Evolutionary conservation across 768 basidiomycete genomes (phyloP).

Genomic region (Trametopsis cervina): DNA sequence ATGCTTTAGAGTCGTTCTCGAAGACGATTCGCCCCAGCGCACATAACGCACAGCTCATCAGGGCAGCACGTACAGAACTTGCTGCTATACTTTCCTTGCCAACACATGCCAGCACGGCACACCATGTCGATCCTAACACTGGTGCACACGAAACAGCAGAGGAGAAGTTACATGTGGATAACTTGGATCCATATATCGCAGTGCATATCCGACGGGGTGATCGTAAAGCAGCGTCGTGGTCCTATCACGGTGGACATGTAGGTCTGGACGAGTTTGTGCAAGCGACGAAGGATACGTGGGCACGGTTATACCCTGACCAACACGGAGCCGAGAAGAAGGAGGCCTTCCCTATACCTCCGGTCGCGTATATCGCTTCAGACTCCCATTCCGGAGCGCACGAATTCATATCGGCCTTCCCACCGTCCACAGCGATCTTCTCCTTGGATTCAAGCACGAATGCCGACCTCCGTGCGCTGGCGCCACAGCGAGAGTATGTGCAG

Average conservation of each 20-base stretch:
- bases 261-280: slow-evolving; percentile 42
- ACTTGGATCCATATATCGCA: slow-evolving; percentile 36
- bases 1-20: slow-evolving; percentile 39
- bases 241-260: slow-evolving; percentile 37
- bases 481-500: slow-evolving; percentile 49
- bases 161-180: slow-evolving; percentile 2
- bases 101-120: not conserved
- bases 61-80: slow-evolving; percentile 41
- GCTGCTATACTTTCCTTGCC: slow-evolving; percentile 19
- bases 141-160: slow-evolving; percentile 3
- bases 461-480: slow-evolving; percentile 40
- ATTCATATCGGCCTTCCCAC: slow-evolving; percentile 32
- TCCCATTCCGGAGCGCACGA: slow-evolving; percentile 37
- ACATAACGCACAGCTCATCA: slow-evolving; percentile 39
- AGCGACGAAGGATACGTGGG: slow-evolving; percentile 37
- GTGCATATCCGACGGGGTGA: slow-evolving; percentile 63
- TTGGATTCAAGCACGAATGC: slow-evolving; percentile 35
- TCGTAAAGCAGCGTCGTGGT: slow-evolving; percentile 37
- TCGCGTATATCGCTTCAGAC: slow-evolving; percentile 59
- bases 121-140: slow-evolving; percentile 3
- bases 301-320: slow-evolving; percentile 27
- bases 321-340: slow-evolving; percentile 12
- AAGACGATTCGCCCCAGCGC: slow-evolving; percentile 49
- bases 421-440: slow-evolving; percentile 35
- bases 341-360: slow-evolving; percentile 23